Evolutionary conservation across 2,329 filamentous ascomycete genomes (phyloP).

Genomic region (Huntiella decipiens): DNA sequence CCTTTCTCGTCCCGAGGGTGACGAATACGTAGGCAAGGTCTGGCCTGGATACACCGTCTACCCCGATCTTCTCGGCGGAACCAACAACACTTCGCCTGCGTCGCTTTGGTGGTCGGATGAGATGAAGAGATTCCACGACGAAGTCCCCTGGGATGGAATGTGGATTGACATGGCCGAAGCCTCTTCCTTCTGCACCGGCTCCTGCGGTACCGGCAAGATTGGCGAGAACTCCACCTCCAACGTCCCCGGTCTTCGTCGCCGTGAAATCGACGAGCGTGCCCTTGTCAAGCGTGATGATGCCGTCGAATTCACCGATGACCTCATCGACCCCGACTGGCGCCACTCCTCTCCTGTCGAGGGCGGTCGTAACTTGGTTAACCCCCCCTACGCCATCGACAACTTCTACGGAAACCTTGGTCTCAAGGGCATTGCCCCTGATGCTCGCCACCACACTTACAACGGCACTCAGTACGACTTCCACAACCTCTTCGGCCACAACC

Average conservation of each 20-base stretch:
- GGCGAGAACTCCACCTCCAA: conserved; percentile 27
- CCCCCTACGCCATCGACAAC: conserved; percentile 61
- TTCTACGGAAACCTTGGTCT: conserved; percentile 39
- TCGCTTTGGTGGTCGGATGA: conserved; percentile 51
- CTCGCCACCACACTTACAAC: conserved; percentile 44
- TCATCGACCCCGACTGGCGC: conserved; percentile 8
- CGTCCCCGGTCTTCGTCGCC: conserved; percentile 3
- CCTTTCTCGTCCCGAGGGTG: conserved; percentile 39
- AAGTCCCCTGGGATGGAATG: conserved; percentile 30
- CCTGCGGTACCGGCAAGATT: conserved; percentile 47
- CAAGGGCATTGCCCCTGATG: conserved; percentile 37
- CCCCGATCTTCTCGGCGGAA: conserved; percentile 49
- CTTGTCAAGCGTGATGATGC: not conserved
- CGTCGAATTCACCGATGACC: conserved; percentile 2
- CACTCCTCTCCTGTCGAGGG: conserved; percentile 40
- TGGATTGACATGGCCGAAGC: conserved; percentile 44
- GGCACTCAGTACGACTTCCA: conserved; percentile 70
- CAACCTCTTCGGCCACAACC: conserved; percentile 58
- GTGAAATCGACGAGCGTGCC: not conserved
- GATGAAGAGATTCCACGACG: conserved; percentile 35
- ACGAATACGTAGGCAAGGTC: conserved; percentile 40
- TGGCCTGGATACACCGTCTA: conserved; percentile 59
- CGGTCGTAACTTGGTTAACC: conserved; percentile 48
- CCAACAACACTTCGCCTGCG: conserved; percentile 38
- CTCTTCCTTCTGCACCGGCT: conserved; percentile 48